Percentiles rank a stretch among this genome's conserved stretches.
Evolutionary conservation across 768 basidiomycete genomes (phyloP).

Genomic region (Pleurotus cornucopiae): DNA sequence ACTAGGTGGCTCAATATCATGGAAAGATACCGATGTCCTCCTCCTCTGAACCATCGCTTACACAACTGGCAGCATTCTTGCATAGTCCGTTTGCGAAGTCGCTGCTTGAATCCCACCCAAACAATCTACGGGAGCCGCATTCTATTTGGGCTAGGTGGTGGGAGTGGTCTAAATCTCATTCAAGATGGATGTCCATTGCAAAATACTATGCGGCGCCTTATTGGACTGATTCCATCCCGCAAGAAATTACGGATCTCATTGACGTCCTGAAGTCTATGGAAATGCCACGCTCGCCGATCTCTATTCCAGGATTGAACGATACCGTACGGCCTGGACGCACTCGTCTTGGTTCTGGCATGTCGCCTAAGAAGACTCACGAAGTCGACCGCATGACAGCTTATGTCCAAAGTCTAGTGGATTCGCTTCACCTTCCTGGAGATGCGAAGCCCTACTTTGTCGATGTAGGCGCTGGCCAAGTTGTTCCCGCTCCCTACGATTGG

Average conservation of each 20-base stretch:
- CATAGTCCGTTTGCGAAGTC: slow-evolving; percentile 18
- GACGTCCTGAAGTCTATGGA: neutral
- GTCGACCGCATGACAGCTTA: slow-evolving; percentile 60
- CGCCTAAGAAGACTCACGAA: slow-evolving; percentile 75
- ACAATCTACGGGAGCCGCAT: slow-evolving; percentile 25
- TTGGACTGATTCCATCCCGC: neutral
- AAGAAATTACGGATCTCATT: slow-evolving; percentile 10
- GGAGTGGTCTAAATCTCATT: neutral
- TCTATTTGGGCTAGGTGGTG: neutral
- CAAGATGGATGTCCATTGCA: slow-evolving; percentile 4
- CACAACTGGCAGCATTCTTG: neutral
- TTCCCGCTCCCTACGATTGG: slow-evolving; percentile 4
- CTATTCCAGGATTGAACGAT: slow-evolving; percentile 12
- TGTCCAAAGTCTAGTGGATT: slow-evolving; percentile 32
- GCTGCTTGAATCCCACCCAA: slow-evolving; percentile 45
- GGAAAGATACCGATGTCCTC: neutral
- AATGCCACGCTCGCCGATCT: slow-evolving; percentile 6
- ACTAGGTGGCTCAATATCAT: neutral
- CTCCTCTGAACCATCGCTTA: neutral
- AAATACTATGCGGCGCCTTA: neutral
- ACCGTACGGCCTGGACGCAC: slow-evolving; percentile 10
- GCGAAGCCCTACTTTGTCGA: slow-evolving; percentile 48
- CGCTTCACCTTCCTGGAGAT: slow-evolving; percentile 17
- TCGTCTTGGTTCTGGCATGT: slow-evolving; percentile 42
- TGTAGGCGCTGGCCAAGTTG: slow-evolving; percentile 70